Evolutionary conservation across 768 basidiomycete species (phyloP), one percentile per base, ranked within the genome.

Genomic region (Amanita phalloides): DNA sequence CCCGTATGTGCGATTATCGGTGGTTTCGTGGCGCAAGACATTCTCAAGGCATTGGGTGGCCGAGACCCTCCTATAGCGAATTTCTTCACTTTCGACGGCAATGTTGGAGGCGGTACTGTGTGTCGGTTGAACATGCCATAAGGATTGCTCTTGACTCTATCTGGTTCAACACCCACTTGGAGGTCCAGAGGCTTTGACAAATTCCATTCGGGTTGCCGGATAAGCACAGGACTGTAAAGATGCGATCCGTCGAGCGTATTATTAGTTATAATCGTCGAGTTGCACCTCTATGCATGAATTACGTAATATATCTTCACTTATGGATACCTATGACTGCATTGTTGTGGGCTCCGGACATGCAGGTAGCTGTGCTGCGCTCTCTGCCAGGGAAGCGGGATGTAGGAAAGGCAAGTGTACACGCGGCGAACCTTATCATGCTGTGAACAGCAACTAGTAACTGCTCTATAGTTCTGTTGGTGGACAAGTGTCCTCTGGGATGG

Each of bases 1-100:
- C 92, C 96, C 0, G 84, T 92, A 1, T 90, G 92, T 63, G 96
- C 96, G 1, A 87, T 99, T 33, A 75, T 99, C 36, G 96, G 96
- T 25, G 96, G 96, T 21, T 79, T 98, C 69, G 71, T 98, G 11
- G 94, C 84, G 1, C 96, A 98, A 65, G 96, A 99, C 63, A 85
- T 97, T 48, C 72, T 99, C 37, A 93, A 96, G 64, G 82, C 90
- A 0, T 74, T 98, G 36, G 87, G 85, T 51, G 90, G 85, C 51
- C 84, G 91, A 47, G 96, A 98, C 60, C 81, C 88, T 25, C 95
- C 95, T 3, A 86, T 96, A 56, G 86, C 88, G 48, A 99, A 99
- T 65, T 84, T 96, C 55, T 84, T 94, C 56, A 75, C 81, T 3
- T 93, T 95, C 54, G 90, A 97, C 66, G 90, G 91, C 8, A 79